phyloP scores from a whole-genome alignment of 2,329 filamentous ascomycete species.

The Penicillium occitanis region DNA sequence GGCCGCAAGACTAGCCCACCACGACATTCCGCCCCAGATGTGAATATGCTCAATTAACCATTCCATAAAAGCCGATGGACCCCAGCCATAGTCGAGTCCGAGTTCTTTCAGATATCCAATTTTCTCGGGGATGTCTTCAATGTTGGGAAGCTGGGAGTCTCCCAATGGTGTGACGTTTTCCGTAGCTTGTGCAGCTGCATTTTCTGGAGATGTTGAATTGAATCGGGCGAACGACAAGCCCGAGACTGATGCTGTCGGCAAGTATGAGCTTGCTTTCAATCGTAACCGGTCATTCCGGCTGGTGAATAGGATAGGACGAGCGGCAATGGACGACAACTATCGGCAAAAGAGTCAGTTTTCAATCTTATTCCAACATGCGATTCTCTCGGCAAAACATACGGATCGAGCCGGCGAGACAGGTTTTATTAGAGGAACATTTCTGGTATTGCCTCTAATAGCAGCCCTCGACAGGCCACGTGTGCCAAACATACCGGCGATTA shows the following conservation, averaged over 20 bases:
- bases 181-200: slow-evolving; percentile 10
- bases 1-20: slow-evolving; percentile 73
- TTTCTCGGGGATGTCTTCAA: slow-evolving; percentile 65
- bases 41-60: slow-evolving; percentile 80
- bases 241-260: slow-evolving; percentile 25
- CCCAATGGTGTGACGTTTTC: slow-evolving; percentile 22
- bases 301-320: slow-evolving; percentile 28
- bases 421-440: slow-evolving; percentile 30
- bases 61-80: slow-evolving; percentile 71
- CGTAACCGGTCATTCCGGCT: slow-evolving; percentile 17
- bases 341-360: slow-evolving; percentile 24
- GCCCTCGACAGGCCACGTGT: slow-evolving; percentile 55
- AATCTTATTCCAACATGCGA: background rate
- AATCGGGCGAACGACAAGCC: slow-evolving; percentile 36
- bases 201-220: slow-evolving; percentile 37
- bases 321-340: slow-evolving; percentile 39
- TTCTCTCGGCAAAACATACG: slow-evolving; percentile 10
- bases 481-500: slow-evolving; percentile 51
- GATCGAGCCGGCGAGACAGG: slow-evolving; percentile 38
- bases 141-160: slow-evolving; percentile 29
- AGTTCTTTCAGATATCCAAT: slow-evolving; percentile 80
- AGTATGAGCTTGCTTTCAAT: slow-evolving; percentile 12
- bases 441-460: slow-evolving; percentile 43
- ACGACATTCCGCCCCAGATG: slow-evolving; percentile 71
- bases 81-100: slow-evolving; percentile 85